Evolutionary conservation across 306 rosid genomes (phyloP), one percentile per base, ranked within the genome.

Genomic region (Sophora flavescens): DNA sequence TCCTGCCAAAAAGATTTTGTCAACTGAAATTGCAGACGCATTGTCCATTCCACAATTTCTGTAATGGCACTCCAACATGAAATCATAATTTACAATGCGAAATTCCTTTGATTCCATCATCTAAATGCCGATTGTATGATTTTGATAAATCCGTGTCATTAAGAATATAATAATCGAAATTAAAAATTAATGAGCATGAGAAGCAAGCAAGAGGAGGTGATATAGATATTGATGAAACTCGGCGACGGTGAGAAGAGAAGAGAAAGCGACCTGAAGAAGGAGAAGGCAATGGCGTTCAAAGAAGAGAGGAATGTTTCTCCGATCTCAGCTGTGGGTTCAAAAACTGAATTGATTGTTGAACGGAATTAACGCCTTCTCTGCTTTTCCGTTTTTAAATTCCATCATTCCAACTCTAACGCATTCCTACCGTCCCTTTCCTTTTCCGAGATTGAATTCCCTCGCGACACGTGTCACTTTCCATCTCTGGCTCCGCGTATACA

Each of bases 401-500:
- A 22, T 0, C 10, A 51, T 8, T 71, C 63, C 36, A n/a, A 45
- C 13, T 8, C 68, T 26, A 66, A 6, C 18, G 15, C 42, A 73
- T 86, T 72, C 1, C 2, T 41, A 6, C 79, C 78, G 80, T 83
- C 67, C 38, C 9, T 75, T 78, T 2, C 26, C 8, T 9, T 52
- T 13, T 0, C 16, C 82, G 56, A 36, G 13, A 76, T 72, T 65
- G 8, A 10, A 70, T 81, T 4, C 8, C 6, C 5, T 52, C 17
- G 14, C 64, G 80, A 82, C 91, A 58, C 89, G 91, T 84, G 93
- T 74, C 64, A 11, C 14, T 4, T 18, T 18, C 15, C 22, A 42
- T 63, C 59, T 52, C 63, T 70, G 63, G 32, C 28, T 54, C 72
- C 77, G 63, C 50, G 70, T 38, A 66, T 70, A 52, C 74, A 53